Percentiles rank a stretch among this genome's conserved stretches.
Evolutionary conservation across 176 grass and related monocot species (phyloP).

Genomic region (Carex pumila): DNA sequence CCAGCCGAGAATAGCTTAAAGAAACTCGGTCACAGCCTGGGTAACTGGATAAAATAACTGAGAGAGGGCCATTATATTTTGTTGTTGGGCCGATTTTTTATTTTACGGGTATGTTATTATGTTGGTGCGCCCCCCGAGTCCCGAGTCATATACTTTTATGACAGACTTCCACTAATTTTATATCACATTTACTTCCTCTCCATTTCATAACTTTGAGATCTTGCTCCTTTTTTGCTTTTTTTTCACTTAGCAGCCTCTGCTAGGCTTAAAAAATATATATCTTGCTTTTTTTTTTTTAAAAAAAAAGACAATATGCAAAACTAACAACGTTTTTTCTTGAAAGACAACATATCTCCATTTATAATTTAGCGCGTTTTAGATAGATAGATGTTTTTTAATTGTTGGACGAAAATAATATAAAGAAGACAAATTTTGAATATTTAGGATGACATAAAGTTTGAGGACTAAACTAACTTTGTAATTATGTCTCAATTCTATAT

Average conservation of each 20-base stretch:
- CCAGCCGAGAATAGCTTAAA: constrained; percentile 6
- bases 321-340: not conserved
- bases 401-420: not conserved
- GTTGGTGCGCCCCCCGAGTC: not conserved
- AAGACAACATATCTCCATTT: not conserved
- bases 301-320: not conserved
- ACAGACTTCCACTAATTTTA: not conserved
- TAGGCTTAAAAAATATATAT: too few relatives aligned
- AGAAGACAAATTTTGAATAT: not conserved
- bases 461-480: not conserved
- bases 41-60: not conserved
- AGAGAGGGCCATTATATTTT: not conserved
- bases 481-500: not conserved
- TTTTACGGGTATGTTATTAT: not conserved
- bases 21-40: not conserved
- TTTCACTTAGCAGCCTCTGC: too few relatives aligned
- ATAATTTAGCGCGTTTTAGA: not conserved
- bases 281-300: too few relatives aligned
- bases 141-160: not conserved
- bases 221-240: not conserved
- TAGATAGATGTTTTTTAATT: not conserved
- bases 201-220: not conserved
- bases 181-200: not conserved
- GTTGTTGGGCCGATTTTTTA: not conserved
- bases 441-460: not conserved